Conservation (phyloP, 2,329 filamentous ascomycete genomes). For the Westerdykella sp. region DNA sequence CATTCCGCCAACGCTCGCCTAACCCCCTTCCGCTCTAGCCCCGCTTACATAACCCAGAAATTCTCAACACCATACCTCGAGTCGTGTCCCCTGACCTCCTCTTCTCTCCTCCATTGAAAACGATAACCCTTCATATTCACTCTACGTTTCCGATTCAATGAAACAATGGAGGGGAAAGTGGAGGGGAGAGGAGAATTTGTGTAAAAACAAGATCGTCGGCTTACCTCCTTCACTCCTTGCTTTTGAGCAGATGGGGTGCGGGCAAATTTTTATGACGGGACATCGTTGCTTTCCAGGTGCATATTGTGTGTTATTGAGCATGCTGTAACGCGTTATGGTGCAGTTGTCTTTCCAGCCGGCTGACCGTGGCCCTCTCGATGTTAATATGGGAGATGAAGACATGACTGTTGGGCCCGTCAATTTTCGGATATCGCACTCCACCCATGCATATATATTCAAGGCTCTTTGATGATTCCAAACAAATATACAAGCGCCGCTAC, state of each 20-base stretch:
- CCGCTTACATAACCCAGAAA: conserved; percentile 22
- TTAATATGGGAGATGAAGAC: too few species aligned
- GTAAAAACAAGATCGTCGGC: conserved; percentile 40
- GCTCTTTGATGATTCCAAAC: too few species aligned
- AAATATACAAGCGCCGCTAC: too few species aligned
- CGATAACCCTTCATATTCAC: conserved; percentile 55
- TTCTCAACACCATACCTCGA: conserved; percentile 32
- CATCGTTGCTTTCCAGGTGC: conserved; percentile 18
- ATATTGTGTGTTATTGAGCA: too few species aligned
- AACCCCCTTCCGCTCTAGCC: conserved; percentile 3
- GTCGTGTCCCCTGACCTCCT: conserved; percentile 18
- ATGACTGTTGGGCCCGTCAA: too few species aligned
- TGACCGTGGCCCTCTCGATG: too few species aligned
- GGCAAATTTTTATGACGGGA: conserved; percentile 44
- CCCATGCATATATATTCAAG: too few species aligned
- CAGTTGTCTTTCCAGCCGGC: too few species aligned
- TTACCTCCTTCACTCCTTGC: conserved; percentile 53
- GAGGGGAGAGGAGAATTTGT: conserved; percentile 47
- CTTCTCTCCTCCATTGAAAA: conserved; percentile 33
- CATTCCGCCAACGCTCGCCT: background rate
- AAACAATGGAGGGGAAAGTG: conserved; percentile 62
- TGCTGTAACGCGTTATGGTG: too few species aligned
- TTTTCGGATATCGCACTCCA: too few species aligned
- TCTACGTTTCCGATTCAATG: conserved; percentile 56
- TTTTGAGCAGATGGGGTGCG: conserved; percentile 36